phyloP scores from a whole-genome alignment of 2,329 filamentous ascomycete genomes.

The Ceratocystis variospora region DNA sequence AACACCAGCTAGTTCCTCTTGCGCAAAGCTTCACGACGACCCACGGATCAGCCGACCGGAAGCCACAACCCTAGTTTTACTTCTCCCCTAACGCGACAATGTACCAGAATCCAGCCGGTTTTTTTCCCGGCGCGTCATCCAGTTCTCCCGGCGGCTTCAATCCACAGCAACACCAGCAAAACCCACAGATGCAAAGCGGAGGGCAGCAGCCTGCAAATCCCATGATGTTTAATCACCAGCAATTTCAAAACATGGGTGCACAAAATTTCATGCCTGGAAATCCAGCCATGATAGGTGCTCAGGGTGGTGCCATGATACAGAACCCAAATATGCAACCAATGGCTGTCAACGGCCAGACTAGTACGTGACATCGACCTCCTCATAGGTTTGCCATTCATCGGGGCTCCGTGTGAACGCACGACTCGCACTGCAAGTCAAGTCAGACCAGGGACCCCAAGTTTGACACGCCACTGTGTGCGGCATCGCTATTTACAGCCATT shows the following conservation, averaged over 20 bases:
- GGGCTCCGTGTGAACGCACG: not conserved
- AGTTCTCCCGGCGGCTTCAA: conserved; percentile 16
- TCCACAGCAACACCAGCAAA: conserved; percentile 15
- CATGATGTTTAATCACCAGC: conserved; percentile 18
- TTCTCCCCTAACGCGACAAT: not conserved
- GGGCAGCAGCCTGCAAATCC: conserved; percentile 15
- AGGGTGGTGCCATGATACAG: conserved; percentile 47
- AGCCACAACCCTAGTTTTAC: not conserved
- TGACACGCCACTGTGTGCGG: not conserved
- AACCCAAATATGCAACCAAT: conserved; percentile 46
- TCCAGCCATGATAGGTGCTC: conserved; percentile 41
- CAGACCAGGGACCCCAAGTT: not conserved
- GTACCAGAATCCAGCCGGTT: conserved; percentile 17
- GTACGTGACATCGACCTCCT: not conserved
- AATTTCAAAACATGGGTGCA: conserved; percentile 30
- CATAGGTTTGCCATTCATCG: not conserved
- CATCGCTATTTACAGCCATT: not conserved
- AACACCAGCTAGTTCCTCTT: not conserved
- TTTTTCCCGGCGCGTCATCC: conserved; percentile 16
- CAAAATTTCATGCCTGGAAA: conserved; percentile 37
- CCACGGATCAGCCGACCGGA: not conserved
- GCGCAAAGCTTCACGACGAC: not conserved
- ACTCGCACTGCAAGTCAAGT: not conserved
- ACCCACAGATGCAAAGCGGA: conserved; percentile 15
- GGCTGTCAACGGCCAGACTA: conserved; percentile 36